phyloP scores from a whole-genome alignment of 495 filamentous ascomycete genomes.

The Sordaria brevicollis region DNA sequence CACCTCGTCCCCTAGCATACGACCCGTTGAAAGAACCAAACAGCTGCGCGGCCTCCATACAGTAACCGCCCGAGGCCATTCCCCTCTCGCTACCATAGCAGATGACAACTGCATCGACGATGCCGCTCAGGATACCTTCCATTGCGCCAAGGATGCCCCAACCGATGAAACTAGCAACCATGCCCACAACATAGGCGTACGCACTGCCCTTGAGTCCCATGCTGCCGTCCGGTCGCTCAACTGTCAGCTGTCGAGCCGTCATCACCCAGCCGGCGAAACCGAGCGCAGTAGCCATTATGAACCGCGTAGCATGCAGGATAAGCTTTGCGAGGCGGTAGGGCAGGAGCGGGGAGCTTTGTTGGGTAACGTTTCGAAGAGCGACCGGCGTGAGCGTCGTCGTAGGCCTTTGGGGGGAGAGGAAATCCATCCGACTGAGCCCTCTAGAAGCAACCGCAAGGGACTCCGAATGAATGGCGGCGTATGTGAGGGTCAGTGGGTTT shows the following conservation, averaged over 20 bases:
- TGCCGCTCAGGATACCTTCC: slow-evolving; percentile 83
- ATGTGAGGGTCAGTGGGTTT: slow-evolving; percentile 84
- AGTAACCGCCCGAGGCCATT: slow-evolving; percentile 60
- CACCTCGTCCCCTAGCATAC: background rate
- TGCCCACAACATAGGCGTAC: slow-evolving; percentile 88
- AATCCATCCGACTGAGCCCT: slow-evolving; percentile 65
- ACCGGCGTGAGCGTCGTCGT: slow-evolving; percentile 53
- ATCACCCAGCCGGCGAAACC: slow-evolving; percentile 98
- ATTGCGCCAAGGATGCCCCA: slow-evolving; percentile 94
- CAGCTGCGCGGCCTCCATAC: slow-evolving; percentile 73
- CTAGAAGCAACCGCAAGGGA: slow-evolving; percentile 64
- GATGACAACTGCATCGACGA: slow-evolving; percentile 83
- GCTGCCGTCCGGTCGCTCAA: slow-evolving; percentile 37
- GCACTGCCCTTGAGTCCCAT: slow-evolving; percentile 61
- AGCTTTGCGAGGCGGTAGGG: slow-evolving; percentile 87
- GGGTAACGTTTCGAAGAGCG: slow-evolving; percentile 41
- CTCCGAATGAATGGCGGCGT: slow-evolving; percentile 87
- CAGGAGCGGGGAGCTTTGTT: slow-evolving; percentile 32
- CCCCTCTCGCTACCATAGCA: slow-evolving; percentile 89
- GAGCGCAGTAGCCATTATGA: slow-evolving; percentile 78
- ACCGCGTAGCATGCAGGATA: slow-evolving; percentile 78
- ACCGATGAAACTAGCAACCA: slow-evolving; percentile 85
- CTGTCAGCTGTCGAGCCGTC: slow-evolving; percentile 60
- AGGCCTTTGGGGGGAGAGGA: slow-evolving; percentile 50
- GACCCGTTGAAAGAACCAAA: slow-evolving; percentile 40